Percentiles rank a stretch among this genome's conserved stretches.
phyloP scores from a whole-genome alignment of 73 alveolate species.

The Symbiodinium natans region DNA sequence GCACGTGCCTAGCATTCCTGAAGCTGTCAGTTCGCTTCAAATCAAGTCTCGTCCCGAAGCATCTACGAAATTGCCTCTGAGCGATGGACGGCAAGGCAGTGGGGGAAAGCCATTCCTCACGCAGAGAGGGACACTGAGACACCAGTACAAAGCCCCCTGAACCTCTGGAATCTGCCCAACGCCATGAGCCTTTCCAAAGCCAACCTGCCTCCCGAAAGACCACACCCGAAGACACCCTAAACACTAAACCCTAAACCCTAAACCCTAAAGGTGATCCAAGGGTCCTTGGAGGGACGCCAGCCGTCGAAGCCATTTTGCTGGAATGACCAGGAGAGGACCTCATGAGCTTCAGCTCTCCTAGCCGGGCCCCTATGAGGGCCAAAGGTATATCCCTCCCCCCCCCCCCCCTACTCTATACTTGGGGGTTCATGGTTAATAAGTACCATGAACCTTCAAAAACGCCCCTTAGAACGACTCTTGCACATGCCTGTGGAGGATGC shows the following conservation, averaged over 20 bases:
- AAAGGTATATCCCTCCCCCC: too few relatives aligned
- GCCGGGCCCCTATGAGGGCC: too few relatives aligned
- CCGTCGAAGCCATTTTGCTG: constrained; percentile 70
- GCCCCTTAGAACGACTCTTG: too few relatives aligned
- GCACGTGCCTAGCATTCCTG: neutral
- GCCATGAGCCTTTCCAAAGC: too few relatives aligned
- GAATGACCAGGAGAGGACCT: too few relatives aligned
- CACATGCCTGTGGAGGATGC: too few relatives aligned
- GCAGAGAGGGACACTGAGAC: neutral
- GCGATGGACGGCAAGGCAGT: neutral
- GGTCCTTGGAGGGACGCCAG: constrained; percentile 58
- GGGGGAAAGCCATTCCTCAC: neutral
- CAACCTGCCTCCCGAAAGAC: neutral
- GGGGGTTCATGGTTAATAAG: too few relatives aligned
- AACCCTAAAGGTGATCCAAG: neutral
- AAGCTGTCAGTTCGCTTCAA: neutral
- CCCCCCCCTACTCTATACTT: too few relatives aligned
- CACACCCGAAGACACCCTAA: neutral
- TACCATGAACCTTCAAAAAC: too few relatives aligned
- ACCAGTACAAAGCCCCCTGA: too few relatives aligned
- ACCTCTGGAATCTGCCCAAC: too few relatives aligned
- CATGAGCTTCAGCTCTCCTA: too few relatives aligned
- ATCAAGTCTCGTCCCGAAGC: neutral
- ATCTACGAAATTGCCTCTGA: neutral
- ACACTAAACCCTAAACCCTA: neutral